phyloP scores from a whole-genome alignment of 208 protist species.

The Acanthamoeba sp. region DNA sequence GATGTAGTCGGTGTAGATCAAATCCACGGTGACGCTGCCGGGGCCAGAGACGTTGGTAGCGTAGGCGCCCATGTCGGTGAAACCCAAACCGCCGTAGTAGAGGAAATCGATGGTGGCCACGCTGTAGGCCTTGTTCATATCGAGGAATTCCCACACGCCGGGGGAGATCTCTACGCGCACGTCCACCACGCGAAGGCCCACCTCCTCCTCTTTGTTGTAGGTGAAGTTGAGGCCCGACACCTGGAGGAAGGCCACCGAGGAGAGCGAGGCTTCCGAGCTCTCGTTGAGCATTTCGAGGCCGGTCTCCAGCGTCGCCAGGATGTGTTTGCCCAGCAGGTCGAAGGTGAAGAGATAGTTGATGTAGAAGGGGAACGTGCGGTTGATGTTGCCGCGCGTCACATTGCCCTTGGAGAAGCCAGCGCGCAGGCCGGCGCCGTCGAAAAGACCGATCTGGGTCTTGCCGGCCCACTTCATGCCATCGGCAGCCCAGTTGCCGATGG shows the following conservation, averaged over 20 bases:
- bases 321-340: slow-evolving; percentile 25
- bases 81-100: slow-evolving; percentile 8
- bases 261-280: neutral
- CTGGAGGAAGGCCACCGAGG: slow-evolving; percentile 9
- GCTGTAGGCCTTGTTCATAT: slow-evolving; percentile 49
- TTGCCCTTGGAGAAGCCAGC: slow-evolving; percentile 45
- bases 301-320: slow-evolving; percentile 48
- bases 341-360: slow-evolving; percentile 53
- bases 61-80: slow-evolving; percentile 40
- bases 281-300: neutral
- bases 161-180: slow-evolving; percentile 1
- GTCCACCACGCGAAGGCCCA: slow-evolving; percentile 55
- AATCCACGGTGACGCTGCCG: neutral
- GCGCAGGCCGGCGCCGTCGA: slow-evolving; percentile 17
- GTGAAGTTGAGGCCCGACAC: slow-evolving; percentile 65
- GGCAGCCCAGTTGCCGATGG: slow-evolving; percentile 53
- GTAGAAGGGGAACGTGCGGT: slow-evolving; percentile 3
- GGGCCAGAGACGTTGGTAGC: neutral
- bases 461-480: slow-evolving; percentile 28
- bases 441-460: slow-evolving; percentile 7
- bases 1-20: neutral
- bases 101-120: slow-evolving; percentile 52
- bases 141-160: slow-evolving; percentile 36
- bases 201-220: slow-evolving; percentile 34
- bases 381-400: slow-evolving; percentile 13